These are phyloP conservation scores for Leccinum fibrillosum DNA, from an alignment of 768 basidiomycete genomes.

Conservation along the genomic window DNA sequence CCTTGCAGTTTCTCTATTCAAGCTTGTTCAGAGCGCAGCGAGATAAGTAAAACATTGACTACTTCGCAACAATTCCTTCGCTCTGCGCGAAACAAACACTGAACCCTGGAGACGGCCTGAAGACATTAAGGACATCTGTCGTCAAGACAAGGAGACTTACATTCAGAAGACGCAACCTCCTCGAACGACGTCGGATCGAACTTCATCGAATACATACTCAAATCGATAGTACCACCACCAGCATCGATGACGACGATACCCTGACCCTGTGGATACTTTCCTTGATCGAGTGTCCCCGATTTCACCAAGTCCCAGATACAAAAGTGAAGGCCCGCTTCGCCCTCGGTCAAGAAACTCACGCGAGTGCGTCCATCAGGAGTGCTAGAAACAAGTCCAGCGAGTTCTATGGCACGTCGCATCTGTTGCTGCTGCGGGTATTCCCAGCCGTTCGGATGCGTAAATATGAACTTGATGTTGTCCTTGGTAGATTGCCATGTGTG, in stretches of 20 bases:
- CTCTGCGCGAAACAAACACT: slow-evolving; percentile 33
- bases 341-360: slow-evolving; percentile 54
- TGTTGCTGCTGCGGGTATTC: slow-evolving; percentile 51
- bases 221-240: slow-evolving; percentile 41
- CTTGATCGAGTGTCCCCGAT: slow-evolving; percentile 9
- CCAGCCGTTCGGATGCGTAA: slow-evolving; percentile 65
- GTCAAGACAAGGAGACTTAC: slow-evolving; percentile 12
- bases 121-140: neutral
- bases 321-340: slow-evolving; percentile 58
- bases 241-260: slow-evolving; percentile 47
- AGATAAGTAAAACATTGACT: neutral
- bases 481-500: slow-evolving; percentile 46
- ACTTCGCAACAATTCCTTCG: slow-evolving; percentile 33
- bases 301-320: slow-evolving; percentile 38
- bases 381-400: slow-evolving; percentile 47
- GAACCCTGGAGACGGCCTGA: slow-evolving; percentile 39
- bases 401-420: slow-evolving; percentile 49
- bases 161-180: slow-evolving; percentile 33
- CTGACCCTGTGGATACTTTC: slow-evolving; percentile 16
- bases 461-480: slow-evolving; percentile 43
- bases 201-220: slow-evolving; percentile 38
- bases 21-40: neutral
- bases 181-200: slow-evolving; percentile 28
- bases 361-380: slow-evolving; percentile 35
- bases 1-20: slow-evolving; percentile 23